These are phyloP conservation scores for Syzygium syzygioides DNA, from an alignment of 441 rosid species.

Conservation along the genomic window DNA sequence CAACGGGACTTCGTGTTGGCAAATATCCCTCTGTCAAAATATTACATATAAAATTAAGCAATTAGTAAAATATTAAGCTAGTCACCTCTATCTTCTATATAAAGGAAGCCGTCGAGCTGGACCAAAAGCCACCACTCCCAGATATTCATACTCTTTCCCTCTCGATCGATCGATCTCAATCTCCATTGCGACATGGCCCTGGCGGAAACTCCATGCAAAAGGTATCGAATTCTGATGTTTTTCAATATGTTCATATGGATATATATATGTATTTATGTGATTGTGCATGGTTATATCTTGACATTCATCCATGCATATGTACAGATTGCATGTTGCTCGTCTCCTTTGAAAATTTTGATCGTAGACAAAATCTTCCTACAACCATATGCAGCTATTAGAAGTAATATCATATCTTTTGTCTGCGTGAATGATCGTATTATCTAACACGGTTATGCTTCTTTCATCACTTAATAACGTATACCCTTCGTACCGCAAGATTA, in stretches of 20 bases:
- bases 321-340: background rate
- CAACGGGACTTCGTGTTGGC: background rate
- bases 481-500: background rate
- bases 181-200: background rate
- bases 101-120: background rate
- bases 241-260: background rate
- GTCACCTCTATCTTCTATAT: background rate
- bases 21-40: background rate
- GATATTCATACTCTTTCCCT: background rate
- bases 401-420: background rate
- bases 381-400: background rate
- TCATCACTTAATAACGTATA: background rate
- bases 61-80: background rate
- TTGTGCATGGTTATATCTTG: background rate
- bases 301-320: background rate
- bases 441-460: background rate
- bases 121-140: background rate
- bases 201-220: background rate
- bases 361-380: background rate
- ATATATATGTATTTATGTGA: background rate
- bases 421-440: background rate
- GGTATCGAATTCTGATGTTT: background rate
- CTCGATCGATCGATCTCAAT: background rate
- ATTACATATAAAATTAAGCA: background rate
- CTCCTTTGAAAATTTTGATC: background rate